Evolutionary conservation across 1,284 basidiomycete species (phyloP).

Genomic region (Tilletia indica): DNA sequence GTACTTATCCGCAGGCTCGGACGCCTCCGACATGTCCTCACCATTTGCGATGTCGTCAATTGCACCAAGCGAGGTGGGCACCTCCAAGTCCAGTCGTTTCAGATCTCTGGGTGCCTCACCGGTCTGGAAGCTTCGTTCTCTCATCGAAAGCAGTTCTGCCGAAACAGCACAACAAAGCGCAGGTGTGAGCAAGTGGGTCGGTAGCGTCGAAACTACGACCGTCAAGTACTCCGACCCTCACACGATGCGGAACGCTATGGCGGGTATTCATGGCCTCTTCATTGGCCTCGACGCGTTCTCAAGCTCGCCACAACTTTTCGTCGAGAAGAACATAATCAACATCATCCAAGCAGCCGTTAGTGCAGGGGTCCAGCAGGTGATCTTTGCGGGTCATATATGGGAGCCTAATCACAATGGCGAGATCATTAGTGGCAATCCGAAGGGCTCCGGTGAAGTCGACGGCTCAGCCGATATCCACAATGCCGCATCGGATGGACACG

Average conservation of each 20-base stretch:
- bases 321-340: not conserved
- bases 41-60: too few species aligned
- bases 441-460: not conserved
- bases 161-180: not conserved
- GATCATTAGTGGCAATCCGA: not conserved
- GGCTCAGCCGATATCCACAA: not conserved
- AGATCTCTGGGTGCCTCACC: not conserved
- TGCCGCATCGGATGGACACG: not conserved
- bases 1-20: too few species aligned
- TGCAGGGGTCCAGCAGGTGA: not conserved
- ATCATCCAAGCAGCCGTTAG: not conserved
- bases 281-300: constrained; percentile 6
- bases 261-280: not conserved
- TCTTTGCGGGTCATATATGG: constrained; percentile 11
- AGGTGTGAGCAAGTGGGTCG: not conserved
- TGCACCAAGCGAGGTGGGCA: too few species aligned
- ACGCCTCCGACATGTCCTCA: too few species aligned
- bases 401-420: not conserved
- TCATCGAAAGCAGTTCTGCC: not conserved
- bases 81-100: not conserved
- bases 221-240: constrained; percentile 7
- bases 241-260: not conserved
- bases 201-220: not conserved
- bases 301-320: not conserved
- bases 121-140: not conserved